Evolutionary conservation across 192 early-diverging fungal genomes (phyloP).

Genomic region (Rhizophagus clarus): DNA sequence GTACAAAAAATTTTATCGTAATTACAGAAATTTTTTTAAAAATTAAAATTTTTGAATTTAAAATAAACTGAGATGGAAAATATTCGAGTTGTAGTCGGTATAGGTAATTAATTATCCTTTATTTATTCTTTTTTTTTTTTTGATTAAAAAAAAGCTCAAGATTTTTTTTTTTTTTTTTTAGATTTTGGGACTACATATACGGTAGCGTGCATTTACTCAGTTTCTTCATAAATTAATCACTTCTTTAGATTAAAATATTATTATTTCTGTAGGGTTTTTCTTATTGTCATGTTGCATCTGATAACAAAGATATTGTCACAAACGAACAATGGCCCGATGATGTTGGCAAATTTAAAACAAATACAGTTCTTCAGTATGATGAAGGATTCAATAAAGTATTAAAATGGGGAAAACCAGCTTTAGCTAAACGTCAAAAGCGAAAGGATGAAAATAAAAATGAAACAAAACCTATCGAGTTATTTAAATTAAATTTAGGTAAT

Average conservation of each 20-base stretch:
- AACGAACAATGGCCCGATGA: slow-evolving; percentile 19
- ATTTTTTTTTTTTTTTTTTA: not conserved
- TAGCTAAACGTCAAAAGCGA: not conserved
- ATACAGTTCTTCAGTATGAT: slow-evolving; percentile 27
- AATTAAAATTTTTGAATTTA: too few species aligned
- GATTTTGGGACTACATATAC: slow-evolving; percentile 29
- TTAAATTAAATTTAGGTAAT: slow-evolving; percentile 26
- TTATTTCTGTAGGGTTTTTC: not conserved
- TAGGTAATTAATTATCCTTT: too few species aligned
- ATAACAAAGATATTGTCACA: not conserved
- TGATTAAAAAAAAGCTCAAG: too few species aligned
- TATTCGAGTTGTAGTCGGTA: too few species aligned
- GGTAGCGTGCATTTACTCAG: not conserved
- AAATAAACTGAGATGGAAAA: too few species aligned
- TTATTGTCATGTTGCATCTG: not conserved
- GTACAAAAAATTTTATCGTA: too few species aligned
- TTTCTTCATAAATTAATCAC: not conserved
- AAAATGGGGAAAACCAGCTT: slow-evolving; percentile 14
- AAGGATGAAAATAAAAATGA: not conserved
- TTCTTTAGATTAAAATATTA: not conserved
- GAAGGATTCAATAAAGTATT: not conserved
- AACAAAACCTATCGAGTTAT: slow-evolving; percentile 3
- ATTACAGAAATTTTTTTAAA: too few species aligned
- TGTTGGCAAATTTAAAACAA: slow-evolving; percentile 2
- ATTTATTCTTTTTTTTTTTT: too few species aligned